Percentiles rank a stretch among this genome's conserved stretches.
Evolutionary conservation across 1,284 basidiomycete species (phyloP).

Genomic region (Cystobasidium pallidum): DNA sequence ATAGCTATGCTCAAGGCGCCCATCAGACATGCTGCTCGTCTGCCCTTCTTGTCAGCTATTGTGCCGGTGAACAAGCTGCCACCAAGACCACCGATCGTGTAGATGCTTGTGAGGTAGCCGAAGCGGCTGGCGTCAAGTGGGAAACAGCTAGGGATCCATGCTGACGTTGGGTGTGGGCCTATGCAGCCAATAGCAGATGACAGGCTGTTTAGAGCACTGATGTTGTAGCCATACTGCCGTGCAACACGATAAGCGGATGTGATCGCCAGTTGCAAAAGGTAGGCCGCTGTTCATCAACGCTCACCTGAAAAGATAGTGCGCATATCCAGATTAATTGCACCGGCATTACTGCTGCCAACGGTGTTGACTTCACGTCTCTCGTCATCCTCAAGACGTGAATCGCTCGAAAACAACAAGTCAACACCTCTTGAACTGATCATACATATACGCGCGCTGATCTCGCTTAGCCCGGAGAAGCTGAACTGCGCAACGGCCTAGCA

Average conservation of each 20-base stretch:
- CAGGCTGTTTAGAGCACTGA: conserved; percentile 34
- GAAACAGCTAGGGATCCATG: conserved; percentile 30
- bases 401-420: no score
- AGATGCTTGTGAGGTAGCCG: conserved; percentile 55
- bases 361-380: no score
- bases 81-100: conserved; percentile 57
- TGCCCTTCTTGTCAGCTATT: conserved; percentile 48
- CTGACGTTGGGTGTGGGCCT: background rate
- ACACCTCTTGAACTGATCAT: no score
- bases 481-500: no score
- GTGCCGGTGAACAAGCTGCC: conserved; percentile 51
- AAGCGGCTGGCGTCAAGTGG: conserved; percentile 43
- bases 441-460: no score
- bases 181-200: conserved; percentile 21
- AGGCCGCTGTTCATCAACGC: no score
- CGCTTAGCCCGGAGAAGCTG: no score
- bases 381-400: no score
- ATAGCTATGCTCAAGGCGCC: conserved; percentile 35
- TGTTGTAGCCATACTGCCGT: conserved; percentile 33
- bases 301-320: conserved; percentile 28
- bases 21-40: conserved; percentile 43
- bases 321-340: conserved; percentile 32
- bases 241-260: background rate
- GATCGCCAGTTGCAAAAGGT: background rate
- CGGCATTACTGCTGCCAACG: background rate